Conservation (phyloP, 805 yeast genomes). For the Candida verbasci region DNA sequence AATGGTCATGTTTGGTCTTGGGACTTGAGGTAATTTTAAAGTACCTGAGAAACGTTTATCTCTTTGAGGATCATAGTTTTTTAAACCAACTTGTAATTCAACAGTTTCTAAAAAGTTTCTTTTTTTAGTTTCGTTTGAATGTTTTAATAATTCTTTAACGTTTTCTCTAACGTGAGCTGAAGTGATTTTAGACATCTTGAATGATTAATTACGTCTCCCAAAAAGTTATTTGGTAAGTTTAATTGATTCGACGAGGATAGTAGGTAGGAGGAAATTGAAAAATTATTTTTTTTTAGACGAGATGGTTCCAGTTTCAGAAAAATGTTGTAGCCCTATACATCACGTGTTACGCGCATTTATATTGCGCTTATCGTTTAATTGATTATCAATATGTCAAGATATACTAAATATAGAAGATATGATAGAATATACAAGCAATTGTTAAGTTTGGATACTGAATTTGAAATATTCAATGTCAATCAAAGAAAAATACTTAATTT, state of each 20-base stretch:
- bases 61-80: constrained; percentile 99
- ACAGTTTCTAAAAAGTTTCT: constrained; percentile 99
- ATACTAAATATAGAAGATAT: background rate
- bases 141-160: constrained; percentile 87
- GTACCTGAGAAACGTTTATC: constrained; percentile 99
- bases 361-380: too few species aligned
- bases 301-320: too few species aligned
- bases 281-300: background rate
- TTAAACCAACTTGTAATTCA: constrained; percentile 98
- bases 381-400: background rate
- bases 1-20: constrained; percentile 99
- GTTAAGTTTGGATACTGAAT: constrained; percentile 20
- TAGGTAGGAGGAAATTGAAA: constrained; percentile 9
- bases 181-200: constrained; percentile 80
- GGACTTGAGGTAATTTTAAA: constrained; percentile 95
- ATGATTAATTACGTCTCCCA: constrained; percentile 69
- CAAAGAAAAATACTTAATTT: constrained; percentile 33
- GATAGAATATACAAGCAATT: constrained; percentile 14
- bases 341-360: too few species aligned
- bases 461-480: constrained; percentile 19
- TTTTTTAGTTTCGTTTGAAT: constrained; percentile 95
- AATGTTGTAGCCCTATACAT: constrained; percentile 1
- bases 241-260: constrained; percentile 58
- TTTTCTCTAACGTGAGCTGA: constrained; percentile 93
- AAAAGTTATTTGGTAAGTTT: constrained; percentile 41